Conservation (phyloP, 1,284 basidiomycete genomes). For the Malassezia pachydermatis region DNA sequence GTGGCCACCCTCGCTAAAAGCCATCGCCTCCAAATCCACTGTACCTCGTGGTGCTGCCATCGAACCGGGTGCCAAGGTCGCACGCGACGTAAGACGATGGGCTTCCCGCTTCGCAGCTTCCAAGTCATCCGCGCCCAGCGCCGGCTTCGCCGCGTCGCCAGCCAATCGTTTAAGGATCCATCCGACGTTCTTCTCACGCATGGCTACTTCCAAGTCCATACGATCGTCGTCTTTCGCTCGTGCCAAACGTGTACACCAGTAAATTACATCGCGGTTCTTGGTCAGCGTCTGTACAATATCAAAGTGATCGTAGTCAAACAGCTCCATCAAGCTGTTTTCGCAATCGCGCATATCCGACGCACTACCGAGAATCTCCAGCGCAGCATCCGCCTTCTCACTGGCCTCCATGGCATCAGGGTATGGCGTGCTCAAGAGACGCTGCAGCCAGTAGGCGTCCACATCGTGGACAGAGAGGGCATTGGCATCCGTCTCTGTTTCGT, state of each 20-base stretch:
- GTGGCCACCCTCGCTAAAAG: constrained; percentile 88
- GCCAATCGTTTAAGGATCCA: constrained; percentile 82
- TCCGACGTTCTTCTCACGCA: constrained; percentile 91
- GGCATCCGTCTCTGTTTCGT: constrained; percentile 50
- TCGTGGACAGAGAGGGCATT: constrained; percentile 71
- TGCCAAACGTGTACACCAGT: constrained; percentile 96
- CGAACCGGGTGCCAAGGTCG: constrained; percentile 76
- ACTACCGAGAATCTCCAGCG: constrained; percentile 69
- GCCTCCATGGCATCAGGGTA: constrained; percentile 91
- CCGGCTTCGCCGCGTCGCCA: constrained; percentile 18
- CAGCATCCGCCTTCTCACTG: constrained; percentile 75
- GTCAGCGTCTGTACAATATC: constrained; percentile 80
- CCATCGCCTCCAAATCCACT: constrained; percentile 86
- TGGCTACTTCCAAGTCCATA: constrained; percentile 89
- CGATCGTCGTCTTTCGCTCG: constrained; percentile 72
- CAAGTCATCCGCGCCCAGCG: constrained; percentile 58
- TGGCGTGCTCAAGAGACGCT: constrained; percentile 77
- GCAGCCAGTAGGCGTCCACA: constrained; percentile 96
- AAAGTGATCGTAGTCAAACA: constrained; percentile 87
- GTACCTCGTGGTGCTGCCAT: constrained; percentile 68
- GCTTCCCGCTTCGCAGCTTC: constrained; percentile 52
- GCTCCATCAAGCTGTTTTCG: constrained; percentile 92
- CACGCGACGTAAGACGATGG: constrained; percentile 63
- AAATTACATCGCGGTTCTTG: constrained; percentile 88
- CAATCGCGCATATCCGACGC: constrained; percentile 87